Base-by-base conservation (phyloP, 2,329 filamentous ascomycete species). In the Verticillium nubilum region DNA sequence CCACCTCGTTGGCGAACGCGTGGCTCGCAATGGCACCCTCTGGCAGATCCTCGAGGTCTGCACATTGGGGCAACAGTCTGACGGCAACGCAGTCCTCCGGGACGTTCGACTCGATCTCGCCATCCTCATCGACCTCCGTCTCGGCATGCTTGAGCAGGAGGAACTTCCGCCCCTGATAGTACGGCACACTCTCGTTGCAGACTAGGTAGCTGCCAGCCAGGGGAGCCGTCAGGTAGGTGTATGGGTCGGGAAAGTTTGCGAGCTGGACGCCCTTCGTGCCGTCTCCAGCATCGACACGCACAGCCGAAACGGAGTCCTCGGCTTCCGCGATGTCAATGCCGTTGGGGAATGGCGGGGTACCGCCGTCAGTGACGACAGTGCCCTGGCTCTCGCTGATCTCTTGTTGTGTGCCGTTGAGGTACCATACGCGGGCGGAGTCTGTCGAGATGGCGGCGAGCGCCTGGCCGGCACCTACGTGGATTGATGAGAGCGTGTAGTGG, bases 391-490 rank as follows among this genome's bases (percentile, higher is more conserved):
- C 67, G 19, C 65, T 63, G 6, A 73, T 63, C 42, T 77, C 71
- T 6, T 67, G 60, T 13, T 70, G 70, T 13, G 79, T 80, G 64
- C 76, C 78, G 64, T 83, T 83, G 59, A 78, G 69, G 73, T 82
- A 83, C 66, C 82, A 83, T 60, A 77, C 64, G 55, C 71, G 69
- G 5, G 61, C 58, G 29, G 61, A 56, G 28, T 68, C 64, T 23
- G 64, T 61, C 5, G 63, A 59, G 13, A 79, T 68, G 1, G 76
- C 73, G 9, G 74, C 76, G 2, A 74, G 71, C 58, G 71, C 73
- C 10, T 70, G 60, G 1, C 74, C 78, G 0, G 79, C 75, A 35
- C 78, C 78, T 6, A 70, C 70, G 66, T 81, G 79, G 47, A 78
- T 75, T 54, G 72, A 74, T 52, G 70, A 67, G 27, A 82, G 58